These are phyloP conservation scores for Chaetothyriales sp. DNA, from an alignment of 2,329 filamentous ascomycete species.

Conservation along the genomic window DNA sequence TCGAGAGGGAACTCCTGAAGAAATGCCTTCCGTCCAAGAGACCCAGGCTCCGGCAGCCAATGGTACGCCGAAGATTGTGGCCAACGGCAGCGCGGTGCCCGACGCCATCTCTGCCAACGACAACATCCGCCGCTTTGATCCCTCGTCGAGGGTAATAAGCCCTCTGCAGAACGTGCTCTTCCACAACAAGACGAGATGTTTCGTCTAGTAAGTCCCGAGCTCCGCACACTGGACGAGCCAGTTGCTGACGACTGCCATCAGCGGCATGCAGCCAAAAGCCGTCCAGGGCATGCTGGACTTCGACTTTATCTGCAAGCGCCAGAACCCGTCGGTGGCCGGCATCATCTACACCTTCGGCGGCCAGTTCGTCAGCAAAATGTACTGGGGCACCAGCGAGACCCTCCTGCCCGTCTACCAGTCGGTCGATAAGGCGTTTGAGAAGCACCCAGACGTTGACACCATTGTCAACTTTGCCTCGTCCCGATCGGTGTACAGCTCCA, in stretches of 20 bases:
- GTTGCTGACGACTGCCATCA: constrained; percentile 19
- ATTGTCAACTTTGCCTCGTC: constrained; percentile 99
- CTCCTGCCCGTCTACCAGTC: constrained; percentile 96
- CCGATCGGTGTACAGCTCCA: constrained; percentile 95
- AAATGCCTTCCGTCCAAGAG: constrained; percentile 39
- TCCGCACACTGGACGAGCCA: background rate
- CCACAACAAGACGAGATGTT: constrained; percentile 99
- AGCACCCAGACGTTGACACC: constrained; percentile 93
- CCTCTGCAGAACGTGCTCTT: constrained; percentile 85
- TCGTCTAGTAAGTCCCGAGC: constrained; percentile 81
- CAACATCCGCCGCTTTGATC: constrained; percentile 93
- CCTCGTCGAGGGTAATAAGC: constrained; percentile 82
- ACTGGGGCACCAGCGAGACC: constrained; percentile 99
- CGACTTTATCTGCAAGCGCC: constrained; percentile 99
- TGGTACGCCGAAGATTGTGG: constrained; percentile 31
- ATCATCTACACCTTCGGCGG: constrained; percentile 99
- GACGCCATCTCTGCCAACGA: constrained; percentile 65
- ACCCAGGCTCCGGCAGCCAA: constrained; percentile 38
- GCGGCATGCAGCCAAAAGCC: constrained; percentile 87
- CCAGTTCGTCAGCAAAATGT: constrained; percentile 99
- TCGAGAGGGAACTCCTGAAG: constrained; percentile 12
- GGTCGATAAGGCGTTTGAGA: constrained; percentile 79
- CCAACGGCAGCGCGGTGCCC: constrained; percentile 18
- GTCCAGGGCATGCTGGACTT: constrained; percentile 95
- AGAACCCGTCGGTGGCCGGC: constrained; percentile 87